phyloP scores from a whole-genome alignment of 2,329 filamentous ascomycete genomes.

The Penicillium sp. region DNA sequence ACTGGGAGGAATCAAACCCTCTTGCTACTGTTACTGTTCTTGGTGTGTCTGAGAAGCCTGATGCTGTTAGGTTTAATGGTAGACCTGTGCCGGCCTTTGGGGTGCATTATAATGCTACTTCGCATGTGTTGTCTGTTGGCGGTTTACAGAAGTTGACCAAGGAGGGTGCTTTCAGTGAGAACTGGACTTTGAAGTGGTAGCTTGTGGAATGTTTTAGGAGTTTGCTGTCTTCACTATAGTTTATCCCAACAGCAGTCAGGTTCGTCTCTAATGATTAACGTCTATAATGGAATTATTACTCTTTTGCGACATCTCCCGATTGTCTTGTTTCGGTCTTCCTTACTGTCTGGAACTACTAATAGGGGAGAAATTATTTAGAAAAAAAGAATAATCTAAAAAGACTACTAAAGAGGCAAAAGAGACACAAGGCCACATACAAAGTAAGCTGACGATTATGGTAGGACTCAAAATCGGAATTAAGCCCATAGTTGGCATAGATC shows the following conservation, averaged over 20 bases:
- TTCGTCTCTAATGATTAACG: neutral
- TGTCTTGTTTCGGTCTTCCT: neutral
- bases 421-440: too few species aligned
- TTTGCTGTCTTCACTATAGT: neutral
- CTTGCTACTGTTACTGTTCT: conserved; percentile 64
- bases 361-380: too few species aligned
- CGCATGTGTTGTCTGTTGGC: conserved; percentile 51
- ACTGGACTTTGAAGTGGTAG: conserved; percentile 60
- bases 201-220: neutral
- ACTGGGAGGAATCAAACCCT: conserved; percentile 56
- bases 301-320: neutral
- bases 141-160: conserved; percentile 51
- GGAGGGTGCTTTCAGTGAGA: conserved; percentile 56
- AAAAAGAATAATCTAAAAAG: too few species aligned
- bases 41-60: conserved; percentile 50
- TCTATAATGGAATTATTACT: neutral
- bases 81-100: conserved; percentile 39
- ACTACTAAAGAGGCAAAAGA: too few species aligned
- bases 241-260: neutral
- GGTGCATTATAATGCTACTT: conserved; percentile 51
- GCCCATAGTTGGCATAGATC: too few species aligned
- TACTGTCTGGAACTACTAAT: neutral
- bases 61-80: conserved; percentile 54
- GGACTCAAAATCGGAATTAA: too few species aligned
- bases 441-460: too few species aligned